Evolutionary conservation across 2,329 filamentous ascomycete genomes (phyloP), one percentile per base, ranked within the genome.

Genomic region (Colletotrichum higginsianum): DNA sequence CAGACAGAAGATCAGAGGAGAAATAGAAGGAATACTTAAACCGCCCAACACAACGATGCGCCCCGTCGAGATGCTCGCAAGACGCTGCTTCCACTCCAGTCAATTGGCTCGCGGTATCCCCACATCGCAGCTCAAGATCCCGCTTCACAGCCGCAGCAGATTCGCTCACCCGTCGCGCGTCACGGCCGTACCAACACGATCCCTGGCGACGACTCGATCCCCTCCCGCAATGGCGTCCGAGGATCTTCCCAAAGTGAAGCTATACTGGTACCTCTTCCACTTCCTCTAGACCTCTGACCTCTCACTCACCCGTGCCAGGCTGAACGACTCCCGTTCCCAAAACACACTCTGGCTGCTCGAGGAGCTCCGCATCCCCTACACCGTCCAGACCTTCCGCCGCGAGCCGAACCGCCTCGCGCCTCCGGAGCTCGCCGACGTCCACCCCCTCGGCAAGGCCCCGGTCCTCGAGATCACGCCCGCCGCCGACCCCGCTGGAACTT

Each of bases 401-500:
- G 23, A 23, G 12, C 16, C 68, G 0, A 80, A 85, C 74, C 83
- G 82, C 62, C 85, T 93, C 18, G 95, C 95, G 1, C 94, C 94
- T 3, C 85, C 90, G 0, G 92, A 93, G 77, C 87, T 98, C 50
- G 92, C 92, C 77, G 86, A 93, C 73, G 83, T 97, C 44, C 94
- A 98, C 78, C 92, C 94, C 0, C 87, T 98, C 5, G 96, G 96
- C 73, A 98, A 98, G 80, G 95, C 94, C 1, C 96, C 96, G 0
- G 84, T 96, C 49, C 84, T 98, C 74, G 89, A 88, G 11, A 85
- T 98, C 76, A 83, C 82, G 21, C 79, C 84, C 0, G 75, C 82
- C 0, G 81, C 84, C 50, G 50, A 35, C 35, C 50, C 26, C 50
- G 26, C 9, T 4, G 30, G 18, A 7, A 55, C 18, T 2, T 12